Evolutionary conservation across 257 asterid species (phyloP).

Genomic region (Scutellaria barbata): DNA sequence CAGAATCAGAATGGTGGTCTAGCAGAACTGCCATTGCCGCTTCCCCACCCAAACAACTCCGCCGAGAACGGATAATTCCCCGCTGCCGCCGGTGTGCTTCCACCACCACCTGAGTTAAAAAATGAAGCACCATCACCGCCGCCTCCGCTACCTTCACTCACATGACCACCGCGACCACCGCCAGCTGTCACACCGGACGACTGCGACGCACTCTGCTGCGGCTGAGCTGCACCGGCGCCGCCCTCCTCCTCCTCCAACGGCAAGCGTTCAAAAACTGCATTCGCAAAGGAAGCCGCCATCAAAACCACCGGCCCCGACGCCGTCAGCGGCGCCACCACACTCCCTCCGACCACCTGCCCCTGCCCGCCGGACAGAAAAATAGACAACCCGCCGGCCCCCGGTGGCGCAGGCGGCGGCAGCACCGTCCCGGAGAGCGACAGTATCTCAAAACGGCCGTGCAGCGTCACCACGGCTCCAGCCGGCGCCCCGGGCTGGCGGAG

Average conservation of each 20-base stretch:
- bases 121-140: slow-evolving; percentile 41
- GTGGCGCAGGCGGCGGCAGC: slow-evolving; percentile 92
- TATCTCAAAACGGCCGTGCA: slow-evolving; percentile 74
- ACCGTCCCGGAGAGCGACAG: slow-evolving; percentile 65
- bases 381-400: slow-evolving; percentile 65
- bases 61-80: slow-evolving; percentile 55
- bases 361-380: slow-evolving; percentile 69
- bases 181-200: slow-evolving; percentile 67
- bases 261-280: slow-evolving; percentile 69
- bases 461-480: slow-evolving; percentile 57
- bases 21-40: slow-evolving; percentile 38
- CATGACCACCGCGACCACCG: slow-evolving; percentile 54
- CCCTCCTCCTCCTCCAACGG: slow-evolving; percentile 69
- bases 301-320: slow-evolving; percentile 70
- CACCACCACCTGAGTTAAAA: slow-evolving; percentile 34
- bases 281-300: slow-evolving; percentile 75
- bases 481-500: slow-evolving; percentile 65
- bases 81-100: slow-evolving; percentile 27
- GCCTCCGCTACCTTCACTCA: slow-evolving; percentile 36
- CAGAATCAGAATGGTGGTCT: slow-evolving; percentile 48
- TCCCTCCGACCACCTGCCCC: slow-evolving; percentile 80
- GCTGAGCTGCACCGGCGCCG: slow-evolving; percentile 33
- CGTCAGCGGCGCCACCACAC: slow-evolving; percentile 61
- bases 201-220: slow-evolving; percentile 65
- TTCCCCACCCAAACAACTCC: slow-evolving; percentile 62